phyloP scores from a whole-genome alignment of 495 filamentous ascomycete species.

The Bacidia rubella region DNA sequence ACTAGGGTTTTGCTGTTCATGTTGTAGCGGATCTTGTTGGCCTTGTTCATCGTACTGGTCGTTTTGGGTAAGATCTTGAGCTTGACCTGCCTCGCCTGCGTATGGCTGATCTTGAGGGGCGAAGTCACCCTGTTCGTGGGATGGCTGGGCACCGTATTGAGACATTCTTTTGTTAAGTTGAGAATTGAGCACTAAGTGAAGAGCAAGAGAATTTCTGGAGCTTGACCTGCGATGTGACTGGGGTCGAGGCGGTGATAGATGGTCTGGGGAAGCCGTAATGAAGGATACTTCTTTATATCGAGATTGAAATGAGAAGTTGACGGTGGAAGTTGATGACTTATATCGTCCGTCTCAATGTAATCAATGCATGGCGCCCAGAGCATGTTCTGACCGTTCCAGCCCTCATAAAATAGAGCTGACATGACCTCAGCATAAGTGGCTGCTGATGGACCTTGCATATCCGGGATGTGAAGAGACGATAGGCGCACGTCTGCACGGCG shows the following conservation, averaged over 20 bases:
- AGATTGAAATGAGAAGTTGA: neutral
- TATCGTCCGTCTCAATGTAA: neutral
- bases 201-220: constrained; percentile 9
- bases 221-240: constrained; percentile 10
- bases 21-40: neutral
- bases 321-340: neutral
- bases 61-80: constrained; percentile 3
- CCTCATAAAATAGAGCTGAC: neutral
- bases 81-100: neutral
- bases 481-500: too few species aligned
- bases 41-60: constrained; percentile 4
- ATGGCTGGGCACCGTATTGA: constrained; percentile 11
- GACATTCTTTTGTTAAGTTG: constrained; percentile 14
- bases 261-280: constrained; percentile 11
- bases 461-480: too few species aligned
- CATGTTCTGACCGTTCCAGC: neutral
- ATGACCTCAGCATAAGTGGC: neutral
- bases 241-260: constrained; percentile 4
- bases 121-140: neutral
- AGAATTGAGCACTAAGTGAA: constrained; percentile 8
- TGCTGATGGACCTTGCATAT: neutral
- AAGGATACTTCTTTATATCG: neutral
- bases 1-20: constrained; percentile 3
- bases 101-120: neutral
- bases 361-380: neutral